Percentiles rank a stretch among this genome's conserved stretches.
Conservation (phyloP, 257 asterid species). For the Solanum etuberosum region DNA sequence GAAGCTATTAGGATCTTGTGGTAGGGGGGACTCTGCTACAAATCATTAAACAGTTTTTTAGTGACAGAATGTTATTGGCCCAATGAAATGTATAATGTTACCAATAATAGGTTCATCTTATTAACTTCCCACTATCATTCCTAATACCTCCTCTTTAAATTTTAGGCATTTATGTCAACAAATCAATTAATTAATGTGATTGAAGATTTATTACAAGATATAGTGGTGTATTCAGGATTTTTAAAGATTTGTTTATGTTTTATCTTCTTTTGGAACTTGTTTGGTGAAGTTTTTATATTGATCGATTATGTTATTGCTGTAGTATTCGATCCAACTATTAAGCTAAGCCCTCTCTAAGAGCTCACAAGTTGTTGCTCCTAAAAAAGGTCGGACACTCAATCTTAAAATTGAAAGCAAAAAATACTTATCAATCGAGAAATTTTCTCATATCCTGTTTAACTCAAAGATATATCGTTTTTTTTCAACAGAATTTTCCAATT, state of each 20-base stretch:
- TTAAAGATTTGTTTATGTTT: too few species aligned
- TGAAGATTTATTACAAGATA: neutral
- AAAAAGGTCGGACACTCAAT: neutral
- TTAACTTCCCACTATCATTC: neutral
- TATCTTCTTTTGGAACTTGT: too few species aligned
- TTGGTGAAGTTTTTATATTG: neutral
- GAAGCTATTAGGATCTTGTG: neutral
- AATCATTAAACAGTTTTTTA: neutral
- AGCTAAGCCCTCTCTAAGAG: neutral
- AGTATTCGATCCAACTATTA: neutral
- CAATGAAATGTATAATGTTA: neutral
- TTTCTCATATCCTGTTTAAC: neutral
- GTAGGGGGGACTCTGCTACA: neutral
- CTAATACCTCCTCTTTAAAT: neutral
- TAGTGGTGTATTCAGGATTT: too few species aligned
- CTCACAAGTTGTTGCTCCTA: neutral
- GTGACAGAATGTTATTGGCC: neutral
- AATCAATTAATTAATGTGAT: neutral
- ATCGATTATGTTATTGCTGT: neutral
- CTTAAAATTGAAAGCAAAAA: too few species aligned
- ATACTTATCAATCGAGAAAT: too few species aligned
- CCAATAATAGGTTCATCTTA: neutral
- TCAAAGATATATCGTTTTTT: too few species aligned
- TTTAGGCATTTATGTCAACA: neutral
- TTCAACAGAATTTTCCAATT: neutral